phyloP scores from a whole-genome alignment of 163 green algal species.

The Picocystis sp. region DNA sequence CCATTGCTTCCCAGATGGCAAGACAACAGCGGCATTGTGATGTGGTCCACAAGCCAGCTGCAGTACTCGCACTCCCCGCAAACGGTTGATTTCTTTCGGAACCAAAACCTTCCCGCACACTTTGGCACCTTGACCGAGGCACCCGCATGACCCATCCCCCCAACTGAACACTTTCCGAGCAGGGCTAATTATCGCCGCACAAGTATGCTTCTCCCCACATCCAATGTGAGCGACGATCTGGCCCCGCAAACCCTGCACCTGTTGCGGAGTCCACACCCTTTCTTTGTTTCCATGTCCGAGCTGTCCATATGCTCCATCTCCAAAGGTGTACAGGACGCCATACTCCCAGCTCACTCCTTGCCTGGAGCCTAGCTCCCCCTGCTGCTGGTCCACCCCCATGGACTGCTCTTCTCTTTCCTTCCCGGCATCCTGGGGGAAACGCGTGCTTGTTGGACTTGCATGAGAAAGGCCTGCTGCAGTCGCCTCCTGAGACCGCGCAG shows the following conservation, averaged over 20 bases:
- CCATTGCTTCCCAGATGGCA: too few species aligned
- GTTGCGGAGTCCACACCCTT: background rate
- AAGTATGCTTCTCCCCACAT: too few species aligned
- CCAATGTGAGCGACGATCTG: too few species aligned
- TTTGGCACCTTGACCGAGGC: background rate
- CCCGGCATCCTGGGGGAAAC: background rate
- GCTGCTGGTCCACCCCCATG: background rate
- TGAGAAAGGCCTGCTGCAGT: too few species aligned
- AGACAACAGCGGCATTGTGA: background rate
- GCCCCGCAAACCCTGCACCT: too few species aligned
- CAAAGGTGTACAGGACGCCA: constrained; percentile 18
- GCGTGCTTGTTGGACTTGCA: too few species aligned
- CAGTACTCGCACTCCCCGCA: background rate
- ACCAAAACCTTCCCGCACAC: background rate
- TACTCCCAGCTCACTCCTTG: background rate
- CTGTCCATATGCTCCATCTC: constrained; percentile 17
- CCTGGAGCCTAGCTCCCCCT: background rate
- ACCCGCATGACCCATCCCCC: background rate
- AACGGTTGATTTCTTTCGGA: background rate
- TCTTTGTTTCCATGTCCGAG: constrained; percentile 20
- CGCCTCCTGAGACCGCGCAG: too few species aligned
- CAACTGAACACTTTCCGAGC: background rate
- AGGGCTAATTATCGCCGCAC: too few species aligned
- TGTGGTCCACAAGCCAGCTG: background rate
- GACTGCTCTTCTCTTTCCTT: background rate